Base-by-base conservation (phyloP, 768 basidiomycete genomes). In the Trametes sanguinea region DNA sequence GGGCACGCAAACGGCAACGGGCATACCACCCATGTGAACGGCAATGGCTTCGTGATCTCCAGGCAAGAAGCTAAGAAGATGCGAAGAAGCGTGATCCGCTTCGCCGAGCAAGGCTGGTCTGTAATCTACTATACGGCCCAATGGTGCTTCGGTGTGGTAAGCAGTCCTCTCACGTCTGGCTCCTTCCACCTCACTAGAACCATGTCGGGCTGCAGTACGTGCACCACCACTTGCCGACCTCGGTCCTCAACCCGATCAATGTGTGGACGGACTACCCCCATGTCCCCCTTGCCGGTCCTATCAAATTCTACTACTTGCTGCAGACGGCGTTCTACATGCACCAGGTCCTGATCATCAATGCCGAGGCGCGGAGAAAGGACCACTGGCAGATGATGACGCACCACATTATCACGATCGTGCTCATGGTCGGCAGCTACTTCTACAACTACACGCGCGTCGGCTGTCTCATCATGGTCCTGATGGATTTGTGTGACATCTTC, bases 381-480 rank as follows among this genome's bases (percentile, higher is more conserved):
- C 94, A 98, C 74, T 78, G 80, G 68, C 96, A 98, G 76, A 98
- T 98, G 96, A 90, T 98, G 84, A 78, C 87, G 29, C 97, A 99
- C 77, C 97, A 99, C 73, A 72, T 96, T 67, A 89, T 98, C 66
- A 96, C 95, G 11, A 82, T 95, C 62, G 71, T 81, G 51, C 84
- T 99, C 63, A 86, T 98, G 76, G 75, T 80, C 37, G 69, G 79
- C 43, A 94, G 92, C 74, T 98, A 97, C 76, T 81, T 81, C 62
- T 85, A 81, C 72, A 89, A 95, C 75, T 89, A 87, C 72, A 96
- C 93, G 8, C 89, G 95, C 47, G 83, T 95, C 46, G 97, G 97
- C 14, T 92, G 89, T 67, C 78, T 94, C 48, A 86, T 97, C 62
- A 89, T 97, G 84, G 82, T 92, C 53, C 76, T 97, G 39, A 95